Base-by-base conservation (phyloP, 75 land plant genomes). In the Larix kaempferi region DNA sequence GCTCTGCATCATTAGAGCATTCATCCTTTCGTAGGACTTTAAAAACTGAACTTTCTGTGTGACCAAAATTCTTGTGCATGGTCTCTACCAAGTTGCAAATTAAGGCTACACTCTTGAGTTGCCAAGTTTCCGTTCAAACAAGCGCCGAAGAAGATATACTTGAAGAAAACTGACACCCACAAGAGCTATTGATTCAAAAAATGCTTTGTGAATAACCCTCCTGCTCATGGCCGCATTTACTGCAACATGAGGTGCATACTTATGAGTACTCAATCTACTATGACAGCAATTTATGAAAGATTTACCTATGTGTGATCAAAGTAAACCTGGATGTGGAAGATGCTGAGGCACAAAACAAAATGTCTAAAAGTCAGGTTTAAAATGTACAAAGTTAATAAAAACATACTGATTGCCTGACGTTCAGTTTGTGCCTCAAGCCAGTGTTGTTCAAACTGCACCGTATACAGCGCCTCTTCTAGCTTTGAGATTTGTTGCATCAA, bases 371-470 rank as follows among this genome's bases (percentile, higher is more conserved):
- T 69, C 21, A 69, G 44, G 54, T 69, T 69, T 14, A 49, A 14
- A 66, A 33, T 37, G 15, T 15, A 39, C 74, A 78, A 39, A 79
- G 55, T 69, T 19, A 57, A 65, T 27, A 41, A 56, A 11, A 29
- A 78, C 64, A 5, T 93, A 95, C 98, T 79, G 39, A 86, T 63
- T 69, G 88, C 86, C 81, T 95, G 96, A 49, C 89, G 96, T 63
- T 89, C 96, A 21, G 96, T 95, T 75, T 89, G 90, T 58, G 98
- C 98, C 65, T 89, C 86, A n/a, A 95, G 85, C 96, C 94, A 95
- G 73, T 93, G 98, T 73, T 95, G 98, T 80, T 93, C 98, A 80
- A 93, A 95, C 67, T 90, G 94, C n/a, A 95, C 90, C 67, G 87
- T 83, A 80, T 93, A 89, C 16, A 95, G 83, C 26, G 96, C 90